phyloP scores from a whole-genome alignment of 169 alveolate genomes.

The Eimeria sp. region DNA sequence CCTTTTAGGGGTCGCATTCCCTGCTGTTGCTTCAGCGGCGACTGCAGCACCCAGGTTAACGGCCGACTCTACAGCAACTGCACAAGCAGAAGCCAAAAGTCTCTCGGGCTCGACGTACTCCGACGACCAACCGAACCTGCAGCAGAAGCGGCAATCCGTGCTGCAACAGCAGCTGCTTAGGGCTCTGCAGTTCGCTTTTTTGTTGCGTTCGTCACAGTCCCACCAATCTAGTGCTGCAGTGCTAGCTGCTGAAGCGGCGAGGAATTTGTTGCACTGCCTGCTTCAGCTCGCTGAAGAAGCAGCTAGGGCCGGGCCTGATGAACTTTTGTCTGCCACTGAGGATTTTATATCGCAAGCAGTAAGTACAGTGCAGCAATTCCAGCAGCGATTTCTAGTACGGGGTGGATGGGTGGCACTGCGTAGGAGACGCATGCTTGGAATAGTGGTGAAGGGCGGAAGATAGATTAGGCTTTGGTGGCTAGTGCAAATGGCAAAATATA shows the following conservation, averaged over 20 bases:
- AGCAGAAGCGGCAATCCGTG: constrained; percentile 15
- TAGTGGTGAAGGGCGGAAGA: not conserved
- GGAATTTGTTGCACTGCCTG: constrained; percentile 30
- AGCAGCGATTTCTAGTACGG: not conserved
- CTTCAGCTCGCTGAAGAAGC: constrained; percentile 59
- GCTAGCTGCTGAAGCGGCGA: constrained; percentile 60
- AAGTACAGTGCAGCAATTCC: not conserved
- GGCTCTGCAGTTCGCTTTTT: constrained; percentile 39
- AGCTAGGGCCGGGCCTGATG: constrained; percentile 37
- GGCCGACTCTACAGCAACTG: not conserved
- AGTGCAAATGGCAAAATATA: not conserved
- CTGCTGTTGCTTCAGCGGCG: constrained; percentile 31
- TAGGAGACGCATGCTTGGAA: not conserved
- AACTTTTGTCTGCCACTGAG: constrained; percentile 27
- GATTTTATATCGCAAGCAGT: constrained; percentile 42
- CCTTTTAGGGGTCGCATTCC: constrained; percentile 32
- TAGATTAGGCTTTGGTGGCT: not conserved
- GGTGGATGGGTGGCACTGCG: not conserved
- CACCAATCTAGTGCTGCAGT: not conserved
- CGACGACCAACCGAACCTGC: not conserved
- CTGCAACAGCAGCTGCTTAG: constrained; percentile 50
- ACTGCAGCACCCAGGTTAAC: not conserved
- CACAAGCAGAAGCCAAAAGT: not conserved
- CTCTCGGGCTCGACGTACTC: not conserved
- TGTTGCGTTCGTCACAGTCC: constrained; percentile 29